Conservation (phyloP, 345 rosid species). For the Syzygium aromaticum region DNA sequence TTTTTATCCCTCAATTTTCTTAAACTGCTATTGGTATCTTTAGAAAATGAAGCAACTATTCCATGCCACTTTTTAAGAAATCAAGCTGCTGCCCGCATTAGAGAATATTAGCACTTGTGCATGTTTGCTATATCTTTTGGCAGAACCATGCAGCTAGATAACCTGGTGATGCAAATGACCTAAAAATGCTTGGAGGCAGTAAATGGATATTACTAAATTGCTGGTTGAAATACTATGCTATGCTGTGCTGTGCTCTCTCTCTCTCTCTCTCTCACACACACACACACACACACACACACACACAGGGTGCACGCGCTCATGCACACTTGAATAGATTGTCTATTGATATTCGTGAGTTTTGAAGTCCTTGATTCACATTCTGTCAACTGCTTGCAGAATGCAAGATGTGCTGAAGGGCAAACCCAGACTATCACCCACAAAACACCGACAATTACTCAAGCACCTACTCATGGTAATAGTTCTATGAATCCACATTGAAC, state of each 20-base stretch:
- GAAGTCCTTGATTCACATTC: not conserved
- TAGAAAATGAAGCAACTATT: not conserved
- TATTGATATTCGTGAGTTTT: not conserved
- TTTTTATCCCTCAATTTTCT: not conserved
- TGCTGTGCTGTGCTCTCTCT: not conserved
- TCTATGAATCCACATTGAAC: not conserved
- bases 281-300: accelerated
- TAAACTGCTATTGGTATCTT: not conserved
- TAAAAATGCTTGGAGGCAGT: not conserved
- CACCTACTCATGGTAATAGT: slow-evolving; percentile 66
- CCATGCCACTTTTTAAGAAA: not conserved
- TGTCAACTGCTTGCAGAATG: slow-evolving; percentile 32
- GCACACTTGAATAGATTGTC: not conserved
- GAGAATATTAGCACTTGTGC: not conserved
- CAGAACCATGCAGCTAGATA: not conserved
- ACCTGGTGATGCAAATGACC: not conserved
- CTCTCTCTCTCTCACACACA: not conserved
- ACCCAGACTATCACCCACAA: slow-evolving; percentile 72
- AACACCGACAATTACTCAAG: slow-evolving; percentile 79
- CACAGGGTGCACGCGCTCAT: accelerated
- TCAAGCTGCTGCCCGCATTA: not conserved
- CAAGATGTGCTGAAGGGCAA: slow-evolving; percentile 68
- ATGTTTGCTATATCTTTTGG: not conserved
- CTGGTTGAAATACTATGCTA: not conserved
- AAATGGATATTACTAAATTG: not conserved